These are phyloP conservation scores for Dendrobium officinale DNA, from an alignment of 106 monocot genomes.

Conservation along the genomic window DNA sequence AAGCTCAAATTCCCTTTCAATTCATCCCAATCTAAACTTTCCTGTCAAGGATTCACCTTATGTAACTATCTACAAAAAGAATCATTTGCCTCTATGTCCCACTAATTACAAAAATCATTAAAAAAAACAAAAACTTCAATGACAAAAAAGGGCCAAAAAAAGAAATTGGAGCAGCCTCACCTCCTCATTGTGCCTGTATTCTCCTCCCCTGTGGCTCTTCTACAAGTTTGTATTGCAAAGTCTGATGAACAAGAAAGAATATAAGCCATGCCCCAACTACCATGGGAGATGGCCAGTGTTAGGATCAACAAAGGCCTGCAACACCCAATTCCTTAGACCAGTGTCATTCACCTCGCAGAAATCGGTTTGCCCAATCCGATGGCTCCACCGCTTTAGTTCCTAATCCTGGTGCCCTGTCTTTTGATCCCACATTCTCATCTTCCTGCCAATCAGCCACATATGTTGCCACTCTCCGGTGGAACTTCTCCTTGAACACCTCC, in stretches of 20 bases:
- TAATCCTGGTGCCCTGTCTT: conserved; percentile 87
- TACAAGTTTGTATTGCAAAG: background rate
- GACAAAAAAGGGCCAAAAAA: background rate
- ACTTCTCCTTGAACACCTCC: conserved; percentile 99
- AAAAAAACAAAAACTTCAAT: background rate
- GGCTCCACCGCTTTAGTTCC: conserved; percentile 94
- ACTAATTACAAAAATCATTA: conserved; percentile 5
- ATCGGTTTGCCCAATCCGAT: conserved; percentile 67
- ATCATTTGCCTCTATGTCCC: background rate
- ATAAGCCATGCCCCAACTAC: conserved; percentile 22
- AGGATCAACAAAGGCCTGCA: conserved; percentile 32
- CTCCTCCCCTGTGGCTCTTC: background rate
- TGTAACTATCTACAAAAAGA: conserved; percentile 7
- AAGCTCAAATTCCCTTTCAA: background rate
- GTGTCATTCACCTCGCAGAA: conserved; percentile 94
- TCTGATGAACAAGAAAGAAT: background rate
- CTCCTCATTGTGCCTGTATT: background rate
- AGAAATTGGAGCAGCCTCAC: background rate
- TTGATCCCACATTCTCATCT: conserved; percentile 90
- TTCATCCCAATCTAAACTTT: background rate
- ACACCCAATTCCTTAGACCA: conserved; percentile 65
- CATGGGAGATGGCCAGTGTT: conserved; percentile 62
- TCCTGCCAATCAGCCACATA: conserved; percentile 97
- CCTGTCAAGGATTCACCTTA: background rate
- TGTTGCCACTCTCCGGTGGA: conserved; percentile 86